Evolutionary conservation across 2,329 filamentous ascomycete species (phyloP), one percentile per base, ranked within the genome.

Genomic region (Aspergillus sojae): DNA sequence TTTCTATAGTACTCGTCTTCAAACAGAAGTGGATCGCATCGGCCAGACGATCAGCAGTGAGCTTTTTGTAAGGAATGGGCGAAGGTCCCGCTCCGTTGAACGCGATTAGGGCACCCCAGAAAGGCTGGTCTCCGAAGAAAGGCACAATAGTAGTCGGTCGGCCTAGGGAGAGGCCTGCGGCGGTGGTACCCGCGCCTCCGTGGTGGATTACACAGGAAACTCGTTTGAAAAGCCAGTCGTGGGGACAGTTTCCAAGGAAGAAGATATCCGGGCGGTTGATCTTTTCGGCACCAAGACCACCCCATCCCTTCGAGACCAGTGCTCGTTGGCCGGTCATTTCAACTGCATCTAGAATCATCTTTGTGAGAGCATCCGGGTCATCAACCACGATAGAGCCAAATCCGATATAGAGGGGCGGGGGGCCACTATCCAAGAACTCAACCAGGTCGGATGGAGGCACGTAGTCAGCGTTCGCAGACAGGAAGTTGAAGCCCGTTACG

Each of bases 191-290:
- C 26, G 92, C 92, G 63, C 92, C 92, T 41, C 92, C 92, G 67
- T 95, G 92, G 74, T 96, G 92, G 6, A 94, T 89, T 1, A 95
- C 92, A 50, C 87, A 89, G 0, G 91, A 90, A 1, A 95, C 91
- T 43, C 85, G 88, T 67, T 91, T 84, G 76, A 96, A 96, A 0
- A 96, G 79, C 92, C 92, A 96, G 76, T 95, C 92, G 67, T 96
- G 92, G 2, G 92, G 92, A 46, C 89, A 89, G 71, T 94, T 94
- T 14, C 91, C 92, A 46, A 95, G 82, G 89, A 95, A 90, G 92
- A 4, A 94, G 86, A 12, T 87, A 6, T 92, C 87, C 0, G 90
- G 91, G 28, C 91, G 77, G 1, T 84, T 84, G 9, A 90, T 74
- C 46, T 87, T 82, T 71, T 92, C 89, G 0, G 86, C 90, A 43